Percentiles rank a stretch among this genome's conserved stretches.
Conservation (phyloP, 371 early-diverging fungal species). For the Synchytrium microbalum region DNA sequence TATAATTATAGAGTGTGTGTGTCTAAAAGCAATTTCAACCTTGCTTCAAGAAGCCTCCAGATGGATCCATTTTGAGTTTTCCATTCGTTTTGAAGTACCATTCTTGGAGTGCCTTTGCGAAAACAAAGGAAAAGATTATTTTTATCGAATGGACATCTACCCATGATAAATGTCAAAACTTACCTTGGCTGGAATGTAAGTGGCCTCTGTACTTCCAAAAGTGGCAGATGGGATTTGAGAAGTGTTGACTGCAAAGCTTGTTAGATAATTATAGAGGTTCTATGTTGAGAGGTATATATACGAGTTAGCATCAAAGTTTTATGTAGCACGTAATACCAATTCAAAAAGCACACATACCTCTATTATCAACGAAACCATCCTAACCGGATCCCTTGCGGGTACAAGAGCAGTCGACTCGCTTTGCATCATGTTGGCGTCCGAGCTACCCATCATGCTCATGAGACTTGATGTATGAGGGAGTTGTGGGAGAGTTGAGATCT, state of each 20-base stretch:
- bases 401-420: conserved; percentile 6
- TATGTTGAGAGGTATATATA: conserved; percentile 4
- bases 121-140: background rate
- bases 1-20: too few species aligned
- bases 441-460: background rate
- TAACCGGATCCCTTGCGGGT: conserved; percentile 19
- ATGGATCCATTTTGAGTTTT: conserved; percentile 32
- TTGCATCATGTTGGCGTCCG: background rate
- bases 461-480: too few species aligned
- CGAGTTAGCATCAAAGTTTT: conserved; percentile 8
- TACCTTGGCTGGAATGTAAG: conserved; percentile 52
- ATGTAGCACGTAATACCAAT: too few species aligned
- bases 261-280: conserved; percentile 28
- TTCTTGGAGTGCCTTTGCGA: conserved; percentile 63
- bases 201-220: conserved; percentile 58
- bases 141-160: background rate
- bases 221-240: conserved; percentile 22
- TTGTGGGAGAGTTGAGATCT: conserved; percentile 11
- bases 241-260: conserved; percentile 26
- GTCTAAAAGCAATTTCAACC: too few species aligned
- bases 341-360: conserved; percentile 6
- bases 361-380: conserved; percentile 6
- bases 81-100: conserved; percentile 59
- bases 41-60: conserved; percentile 20
- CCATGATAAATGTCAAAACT: too few species aligned